Conservation (phyloP, 345 rosid species). For the Carallia brachiata region DNA sequence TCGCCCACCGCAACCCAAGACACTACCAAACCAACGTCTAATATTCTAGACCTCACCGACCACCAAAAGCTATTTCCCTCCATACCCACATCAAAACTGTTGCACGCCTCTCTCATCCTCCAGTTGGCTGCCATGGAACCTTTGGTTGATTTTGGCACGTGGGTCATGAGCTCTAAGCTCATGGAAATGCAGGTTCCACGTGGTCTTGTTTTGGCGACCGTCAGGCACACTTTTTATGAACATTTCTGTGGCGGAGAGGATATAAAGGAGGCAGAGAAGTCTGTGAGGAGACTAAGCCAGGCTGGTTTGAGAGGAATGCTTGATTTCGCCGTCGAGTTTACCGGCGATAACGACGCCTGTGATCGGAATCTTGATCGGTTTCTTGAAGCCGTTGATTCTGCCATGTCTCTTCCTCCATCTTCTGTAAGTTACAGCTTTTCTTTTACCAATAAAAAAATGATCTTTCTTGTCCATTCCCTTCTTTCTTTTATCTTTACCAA, state of each 20-base stretch:
- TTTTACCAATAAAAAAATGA: not conserved
- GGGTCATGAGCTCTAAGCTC: constrained; percentile 74
- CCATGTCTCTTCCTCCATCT: constrained; percentile 56
- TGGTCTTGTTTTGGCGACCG: constrained; percentile 30
- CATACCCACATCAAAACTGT: constrained; percentile 43
- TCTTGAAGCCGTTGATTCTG: constrained; percentile 48
- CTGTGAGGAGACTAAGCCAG: constrained; percentile 41
- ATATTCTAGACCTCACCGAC: constrained; percentile 45
- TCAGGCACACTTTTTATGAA: constrained; percentile 60
- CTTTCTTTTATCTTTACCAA: no score
- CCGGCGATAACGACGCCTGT: constrained; percentile 52
- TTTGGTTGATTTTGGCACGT: constrained; percentile 63
- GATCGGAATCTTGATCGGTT: constrained; percentile 62
- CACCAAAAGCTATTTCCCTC: constrained; percentile 51
- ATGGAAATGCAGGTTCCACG: constrained; percentile 45
- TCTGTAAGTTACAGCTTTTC: constrained; percentile 44
- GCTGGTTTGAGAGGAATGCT: constrained; percentile 76
- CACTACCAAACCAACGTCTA: not conserved
- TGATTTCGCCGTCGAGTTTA: constrained; percentile 70
- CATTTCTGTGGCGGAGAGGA: constrained; percentile 88
- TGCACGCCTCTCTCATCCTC: constrained; percentile 51
- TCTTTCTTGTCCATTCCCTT: not conserved
- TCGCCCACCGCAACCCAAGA: not conserved
- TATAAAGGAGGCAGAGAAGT: constrained; percentile 37
- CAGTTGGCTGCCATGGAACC: constrained; percentile 56